Percentiles rank a stretch among this genome's conserved stretches.
Conservation (phyloP, 371 early-diverging fungal genomes). For the Agmasoma carcini region DNA sequence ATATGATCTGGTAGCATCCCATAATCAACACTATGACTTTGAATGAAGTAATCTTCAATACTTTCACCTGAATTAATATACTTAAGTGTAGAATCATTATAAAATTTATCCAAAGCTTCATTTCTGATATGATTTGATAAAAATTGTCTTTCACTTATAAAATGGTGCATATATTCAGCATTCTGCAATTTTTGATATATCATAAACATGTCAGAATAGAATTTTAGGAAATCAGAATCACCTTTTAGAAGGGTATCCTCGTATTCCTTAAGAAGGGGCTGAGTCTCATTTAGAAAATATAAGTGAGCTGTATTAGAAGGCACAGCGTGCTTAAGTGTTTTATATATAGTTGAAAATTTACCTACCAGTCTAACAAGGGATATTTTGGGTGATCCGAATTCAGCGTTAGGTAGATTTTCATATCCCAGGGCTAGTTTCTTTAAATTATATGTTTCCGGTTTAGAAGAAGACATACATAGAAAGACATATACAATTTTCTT, state of each 20-base stretch:
- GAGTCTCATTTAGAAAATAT: slow-evolving; percentile 14
- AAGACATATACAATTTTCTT: slow-evolving; percentile 21
- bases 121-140: not conserved
- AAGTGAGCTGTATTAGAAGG: slow-evolving; percentile 8
- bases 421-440: slow-evolving; percentile 30
- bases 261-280: slow-evolving; percentile 12
- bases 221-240: slow-evolving; percentile 16
- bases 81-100: slow-evolving; percentile 3
- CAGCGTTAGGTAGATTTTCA: slow-evolving; percentile 3
- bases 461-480: not conserved
- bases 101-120: slow-evolving; percentile 1
- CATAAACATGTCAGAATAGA: slow-evolving; percentile 28
- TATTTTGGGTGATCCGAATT: no score
- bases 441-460: not conserved
- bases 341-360: slow-evolving; percentile 17
- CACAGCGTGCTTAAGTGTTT: not conserved
- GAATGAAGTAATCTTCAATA: slow-evolving; percentile 34
- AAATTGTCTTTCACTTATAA: slow-evolving; percentile 1
- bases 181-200: slow-evolving; percentile 20
- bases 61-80: slow-evolving; percentile 18
- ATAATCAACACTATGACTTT: slow-evolving; percentile 26
- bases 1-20: slow-evolving; percentile 32
- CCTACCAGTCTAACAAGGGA: no score
- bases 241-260: slow-evolving; percentile 16
- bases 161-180: slow-evolving; percentile 19